Evolutionary conservation across 1,139 yeast species (phyloP).

Genomic region (Sugiyamaella neomexicana): DNA sequence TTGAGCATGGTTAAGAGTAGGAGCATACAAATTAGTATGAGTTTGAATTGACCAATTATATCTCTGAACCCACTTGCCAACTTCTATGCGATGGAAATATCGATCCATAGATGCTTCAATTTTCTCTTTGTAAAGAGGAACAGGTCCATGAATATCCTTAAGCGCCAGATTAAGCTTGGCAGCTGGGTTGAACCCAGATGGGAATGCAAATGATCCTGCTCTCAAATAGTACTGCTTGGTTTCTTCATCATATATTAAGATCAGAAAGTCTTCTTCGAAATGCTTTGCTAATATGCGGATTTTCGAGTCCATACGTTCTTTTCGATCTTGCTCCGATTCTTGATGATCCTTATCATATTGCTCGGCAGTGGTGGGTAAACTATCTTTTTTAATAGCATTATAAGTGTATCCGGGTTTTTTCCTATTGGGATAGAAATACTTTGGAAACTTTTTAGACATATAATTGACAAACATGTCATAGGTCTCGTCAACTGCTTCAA

Average conservation of each 20-base stretch:
- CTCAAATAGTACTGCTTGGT: constrained; percentile 61
- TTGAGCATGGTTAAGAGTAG: constrained; percentile 51
- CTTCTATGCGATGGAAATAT: constrained; percentile 52
- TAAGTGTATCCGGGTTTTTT: constrained; percentile 25
- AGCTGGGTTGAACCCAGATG: constrained; percentile 71
- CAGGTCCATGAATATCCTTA: constrained; percentile 56
- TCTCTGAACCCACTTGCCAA: constrained; percentile 57
- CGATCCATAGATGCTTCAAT: constrained; percentile 62
- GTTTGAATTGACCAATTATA: constrained; percentile 65
- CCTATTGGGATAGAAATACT: constrained; percentile 44
- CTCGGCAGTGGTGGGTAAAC: constrained; percentile 28
- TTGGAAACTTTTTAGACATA: constrained; percentile 60
- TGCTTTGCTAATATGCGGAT: constrained; percentile 48
- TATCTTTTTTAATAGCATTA: constrained; percentile 28
- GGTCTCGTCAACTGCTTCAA: constrained; percentile 56
- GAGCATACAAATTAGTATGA: constrained; percentile 53
- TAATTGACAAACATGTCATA: constrained; percentile 52
- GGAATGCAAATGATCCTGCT: constrained; percentile 67
- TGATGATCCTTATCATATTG: constrained; percentile 10
- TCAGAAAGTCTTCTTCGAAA: constrained; percentile 68
- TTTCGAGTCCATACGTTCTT: constrained; percentile 38
- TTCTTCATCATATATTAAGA: constrained; percentile 55
- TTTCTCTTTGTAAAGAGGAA: constrained; percentile 58
- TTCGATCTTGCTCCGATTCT: constrained; percentile 10
- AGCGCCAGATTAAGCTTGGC: constrained; percentile 48